Evolutionary conservation across 495 filamentous ascomycete genomes (phyloP), one percentile per base, ranked within the genome.

Genomic region (Xylaria longipes): DNA sequence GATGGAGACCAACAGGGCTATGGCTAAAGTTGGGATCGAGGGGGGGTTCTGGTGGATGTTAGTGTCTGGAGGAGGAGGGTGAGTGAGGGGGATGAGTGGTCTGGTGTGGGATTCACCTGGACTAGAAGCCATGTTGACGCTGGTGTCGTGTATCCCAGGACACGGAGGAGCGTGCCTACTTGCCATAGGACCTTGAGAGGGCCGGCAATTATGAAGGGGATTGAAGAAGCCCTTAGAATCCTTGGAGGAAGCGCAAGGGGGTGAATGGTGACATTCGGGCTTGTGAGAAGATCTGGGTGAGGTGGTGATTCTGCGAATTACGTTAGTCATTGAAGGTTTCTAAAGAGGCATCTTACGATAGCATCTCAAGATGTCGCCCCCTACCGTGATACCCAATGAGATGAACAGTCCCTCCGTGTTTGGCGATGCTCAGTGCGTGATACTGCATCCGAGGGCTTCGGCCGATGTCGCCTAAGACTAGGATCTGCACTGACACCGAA

Each of bases 371-470:
- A n/a, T n/a, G n/a, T n/a, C n/a, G n/a, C n/a, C n/a, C n/a, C n/a
- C n/a, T n/a, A 96, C 94, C 94, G 70, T 88, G 80, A 78, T 97
- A 99, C 35, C 96, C 97, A 74, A 98, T 91, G 14, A 99, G 82
- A 75, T 95, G 89, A 20, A 97, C 96, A 41, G 86, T 83, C 0
- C 89, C 92, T 45, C 94, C 93, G 71, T 94, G 90, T 72, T 89
- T 92, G 29, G 95, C 94, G 77, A 98, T 90, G 78, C 95, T 98
- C 71, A 97, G 80, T 27, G 95, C 94, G 88, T 99, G 96, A 78
- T 99, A 98, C 80, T 98, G 96, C 96, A 99, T 99, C 70, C 96
- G 93, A 31, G 96, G 96, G 79, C 94, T 97, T 43, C 94, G 89
- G 31, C 96, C 96, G 80, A 99, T 96, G 77, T 99, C 96, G 17